A percentile compares a stretch with the other conserved stretches of the same genome.
These are phyloP conservation scores for Xylariaceae sp. DNA, from an alignment of 2,329 filamentous ascomycete genomes.

Conservation along the genomic window DNA sequence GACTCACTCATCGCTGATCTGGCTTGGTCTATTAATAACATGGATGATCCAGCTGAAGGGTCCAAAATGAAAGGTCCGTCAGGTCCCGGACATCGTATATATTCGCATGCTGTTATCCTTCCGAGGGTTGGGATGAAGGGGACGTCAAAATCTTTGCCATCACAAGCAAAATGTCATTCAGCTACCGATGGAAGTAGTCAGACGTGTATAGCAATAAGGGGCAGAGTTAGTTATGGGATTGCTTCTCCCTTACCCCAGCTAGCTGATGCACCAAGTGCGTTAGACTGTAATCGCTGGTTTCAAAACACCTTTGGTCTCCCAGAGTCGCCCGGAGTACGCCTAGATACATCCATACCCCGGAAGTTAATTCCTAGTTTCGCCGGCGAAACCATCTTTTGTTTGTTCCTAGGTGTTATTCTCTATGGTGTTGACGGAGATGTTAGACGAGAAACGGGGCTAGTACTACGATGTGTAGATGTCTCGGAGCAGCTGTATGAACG, in stretches of 20 bases:
- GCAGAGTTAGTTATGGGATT: not conserved
- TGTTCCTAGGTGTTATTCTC: not conserved
- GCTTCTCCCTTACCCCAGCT: not conserved
- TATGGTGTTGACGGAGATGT: not conserved
- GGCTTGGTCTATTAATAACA: not conserved
- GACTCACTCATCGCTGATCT: not conserved
- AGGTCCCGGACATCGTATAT: not conserved
- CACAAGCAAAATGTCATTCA: not conserved
- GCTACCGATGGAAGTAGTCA: not conserved
- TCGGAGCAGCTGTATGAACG: not conserved
- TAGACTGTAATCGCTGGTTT: not conserved
- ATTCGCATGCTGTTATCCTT: not conserved
- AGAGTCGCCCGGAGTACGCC: not conserved
- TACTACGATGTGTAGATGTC: not conserved
- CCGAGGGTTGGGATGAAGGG: not conserved
- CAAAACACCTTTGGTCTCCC: not conserved
- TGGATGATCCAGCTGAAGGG: not conserved
- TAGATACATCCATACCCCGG: not conserved
- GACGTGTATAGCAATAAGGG: not conserved
- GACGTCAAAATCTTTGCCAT: not conserved
- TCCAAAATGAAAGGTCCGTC: not conserved
- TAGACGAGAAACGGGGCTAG: not conserved
- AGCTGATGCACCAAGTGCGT: not conserved
- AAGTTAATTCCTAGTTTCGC: not conserved
- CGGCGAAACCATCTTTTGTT: not conserved